Conservation (phyloP, 768 basidiomycete species). For the Xerocomellus dryophilus region DNA sequence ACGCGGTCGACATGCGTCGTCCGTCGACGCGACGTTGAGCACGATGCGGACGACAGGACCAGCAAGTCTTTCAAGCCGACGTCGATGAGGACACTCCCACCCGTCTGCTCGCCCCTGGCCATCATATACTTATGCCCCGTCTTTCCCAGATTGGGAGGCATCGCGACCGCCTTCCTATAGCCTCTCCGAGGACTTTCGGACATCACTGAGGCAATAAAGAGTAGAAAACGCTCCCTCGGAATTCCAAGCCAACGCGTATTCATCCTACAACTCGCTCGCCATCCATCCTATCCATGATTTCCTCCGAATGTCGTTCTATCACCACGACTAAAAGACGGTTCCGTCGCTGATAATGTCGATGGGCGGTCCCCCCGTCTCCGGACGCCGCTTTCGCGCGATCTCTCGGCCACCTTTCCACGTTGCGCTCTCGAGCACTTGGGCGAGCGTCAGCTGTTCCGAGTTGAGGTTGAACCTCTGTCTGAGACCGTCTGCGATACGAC, state of each 20-base stretch:
- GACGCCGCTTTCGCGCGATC: conserved; percentile 78
- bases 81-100: conserved; percentile 3
- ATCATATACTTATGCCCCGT: no score
- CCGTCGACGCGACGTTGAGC: conserved; percentile 9
- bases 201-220: conserved; percentile 23
- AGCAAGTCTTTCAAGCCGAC: conserved; percentile 20
- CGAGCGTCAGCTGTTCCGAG: conserved; percentile 40
- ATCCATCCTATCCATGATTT: no score
- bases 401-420: conserved; percentile 98
- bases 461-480: conserved; percentile 52
- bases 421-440: conserved; percentile 90
- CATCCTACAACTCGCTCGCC: no score
- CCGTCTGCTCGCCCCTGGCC: no score
- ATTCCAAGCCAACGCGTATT: no score
- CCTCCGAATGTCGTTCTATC: no score
- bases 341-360: conserved; percentile 60
- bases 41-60: conserved; percentile 13
- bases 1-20: conserved; percentile 24
- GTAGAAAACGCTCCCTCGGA: no score
- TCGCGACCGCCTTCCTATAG: conserved; percentile 53
- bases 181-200: conserved; percentile 49
- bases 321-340: no score
- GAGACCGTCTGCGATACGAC: conserved; percentile 73
- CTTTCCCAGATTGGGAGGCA: conserved; percentile 26
- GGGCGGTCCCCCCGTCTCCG: conserved; percentile 70